Conservation (phyloP, 2,329 filamentous ascomycete species). For the Paecilomyces dactylethromorphus region DNA sequence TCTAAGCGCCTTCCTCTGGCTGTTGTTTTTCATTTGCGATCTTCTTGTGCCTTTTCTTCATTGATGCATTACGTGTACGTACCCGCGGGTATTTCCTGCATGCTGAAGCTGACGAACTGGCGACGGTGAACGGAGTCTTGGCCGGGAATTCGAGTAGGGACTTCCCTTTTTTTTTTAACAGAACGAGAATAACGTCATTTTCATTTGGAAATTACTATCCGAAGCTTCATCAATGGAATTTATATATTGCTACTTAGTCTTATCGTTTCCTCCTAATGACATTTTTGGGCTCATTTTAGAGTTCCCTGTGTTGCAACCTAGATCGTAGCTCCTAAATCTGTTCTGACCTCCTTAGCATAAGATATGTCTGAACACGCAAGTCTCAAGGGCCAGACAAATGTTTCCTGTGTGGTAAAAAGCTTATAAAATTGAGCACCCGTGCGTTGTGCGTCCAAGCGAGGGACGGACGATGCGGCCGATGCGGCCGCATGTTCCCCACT, state of each 20-base stretch:
- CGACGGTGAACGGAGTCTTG: not conserved
- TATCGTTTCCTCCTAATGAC: no score
- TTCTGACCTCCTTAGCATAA: no score
- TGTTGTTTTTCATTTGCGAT: not conserved
- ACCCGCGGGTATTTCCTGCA: not conserved
- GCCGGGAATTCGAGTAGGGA: not conserved
- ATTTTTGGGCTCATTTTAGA: no score
- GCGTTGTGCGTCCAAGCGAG: no score
- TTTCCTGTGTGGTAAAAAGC: no score
- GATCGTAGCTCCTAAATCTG: no score
- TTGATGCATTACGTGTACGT: not conserved
- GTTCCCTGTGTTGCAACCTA: no score
- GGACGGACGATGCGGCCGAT: not conserved
- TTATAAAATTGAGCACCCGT: no score
- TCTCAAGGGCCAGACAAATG: no score
- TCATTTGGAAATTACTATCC: not conserved
- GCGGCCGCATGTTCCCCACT: not conserved
- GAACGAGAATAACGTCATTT: not conserved
- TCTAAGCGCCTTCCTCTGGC: not conserved
- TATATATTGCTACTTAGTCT: no score
- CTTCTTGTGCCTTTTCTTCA: not conserved
- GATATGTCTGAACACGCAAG: no score
- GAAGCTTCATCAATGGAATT: not conserved
- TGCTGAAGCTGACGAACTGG: conserved; percentile 3
- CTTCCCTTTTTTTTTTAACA: conserved; percentile 3